Evolutionary conservation across 495 filamentous ascomycete species (phyloP).

Genomic region (Neurospora tetraspora): DNA sequence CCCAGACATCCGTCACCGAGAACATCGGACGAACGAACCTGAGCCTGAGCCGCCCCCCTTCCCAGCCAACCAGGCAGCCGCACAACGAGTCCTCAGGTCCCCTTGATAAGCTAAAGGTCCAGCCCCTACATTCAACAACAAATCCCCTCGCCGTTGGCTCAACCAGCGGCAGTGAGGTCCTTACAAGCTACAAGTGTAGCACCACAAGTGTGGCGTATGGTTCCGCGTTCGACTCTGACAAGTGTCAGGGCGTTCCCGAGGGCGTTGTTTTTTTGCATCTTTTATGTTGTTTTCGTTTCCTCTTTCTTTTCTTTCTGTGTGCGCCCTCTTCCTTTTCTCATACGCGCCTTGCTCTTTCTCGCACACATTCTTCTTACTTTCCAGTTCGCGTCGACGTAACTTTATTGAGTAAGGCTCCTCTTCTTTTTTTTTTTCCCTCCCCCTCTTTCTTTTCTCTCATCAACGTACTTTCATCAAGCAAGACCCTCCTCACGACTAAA

Average conservation of each 20-base stretch:
- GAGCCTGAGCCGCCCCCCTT: neutral
- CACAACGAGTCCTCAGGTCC: neutral
- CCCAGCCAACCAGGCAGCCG: neutral
- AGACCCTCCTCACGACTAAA: neutral
- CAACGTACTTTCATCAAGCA: neutral
- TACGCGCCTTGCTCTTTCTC: neutral
- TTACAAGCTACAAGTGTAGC: neutral
- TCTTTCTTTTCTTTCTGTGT: neutral
- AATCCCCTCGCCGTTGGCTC: neutral
- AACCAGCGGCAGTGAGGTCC: neutral
- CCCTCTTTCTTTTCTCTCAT: neutral
- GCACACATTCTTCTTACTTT: neutral
- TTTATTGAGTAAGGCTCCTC: neutral
- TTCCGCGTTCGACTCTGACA: neutral
- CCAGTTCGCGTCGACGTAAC: neutral
- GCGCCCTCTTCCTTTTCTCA: neutral
- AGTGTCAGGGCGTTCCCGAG: neutral
- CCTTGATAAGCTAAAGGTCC: neutral
- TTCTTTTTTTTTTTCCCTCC: neutral
- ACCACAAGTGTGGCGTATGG: neutral
- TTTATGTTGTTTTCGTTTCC: neutral
- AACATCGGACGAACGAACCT: neutral
- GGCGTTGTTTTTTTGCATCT: neutral
- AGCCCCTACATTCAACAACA: neutral
- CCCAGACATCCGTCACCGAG: neutral